These are phyloP conservation scores for Pistacia vera DNA, from an alignment of 345 rosid species.

Conservation along the genomic window DNA sequence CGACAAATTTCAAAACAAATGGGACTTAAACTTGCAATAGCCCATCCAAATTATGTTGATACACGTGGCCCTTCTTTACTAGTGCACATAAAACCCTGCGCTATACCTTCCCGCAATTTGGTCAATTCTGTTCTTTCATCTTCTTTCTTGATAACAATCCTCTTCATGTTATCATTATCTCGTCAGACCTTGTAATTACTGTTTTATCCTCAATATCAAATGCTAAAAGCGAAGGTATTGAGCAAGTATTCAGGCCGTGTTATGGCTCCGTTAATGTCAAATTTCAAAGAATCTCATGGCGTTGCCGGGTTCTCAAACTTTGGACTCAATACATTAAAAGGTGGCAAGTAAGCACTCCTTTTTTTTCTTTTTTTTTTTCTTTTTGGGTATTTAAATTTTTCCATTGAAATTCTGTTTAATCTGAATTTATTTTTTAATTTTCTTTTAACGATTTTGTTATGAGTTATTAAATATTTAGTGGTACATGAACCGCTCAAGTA, in stretches of 20 bases:
- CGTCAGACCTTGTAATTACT: not conserved
- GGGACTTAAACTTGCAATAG: too few species aligned
- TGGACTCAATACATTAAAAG: slow-evolving; percentile 4
- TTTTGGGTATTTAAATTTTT: not conserved
- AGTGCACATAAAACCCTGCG: too few species aligned
- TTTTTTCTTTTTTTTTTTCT: not conserved
- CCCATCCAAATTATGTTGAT: too few species aligned
- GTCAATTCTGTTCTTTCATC: not conserved
- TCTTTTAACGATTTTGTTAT: not conserved
- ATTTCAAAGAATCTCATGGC: slow-evolving; percentile 6
- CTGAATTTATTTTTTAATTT: not conserved
- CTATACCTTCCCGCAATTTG: not conserved
- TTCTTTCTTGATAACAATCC: not conserved
- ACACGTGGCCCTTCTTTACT: not conserved
- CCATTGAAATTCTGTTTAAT: not conserved
- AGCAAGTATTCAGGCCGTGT: not conserved
- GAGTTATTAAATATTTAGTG: not conserved
- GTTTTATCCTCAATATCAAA: not conserved
- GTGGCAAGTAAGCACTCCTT: slow-evolving; percentile 17
- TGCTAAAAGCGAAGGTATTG: not conserved
- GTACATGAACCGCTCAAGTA: not conserved
- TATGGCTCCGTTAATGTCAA: not conserved
- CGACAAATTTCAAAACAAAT: too few species aligned
- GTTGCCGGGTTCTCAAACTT: not conserved
- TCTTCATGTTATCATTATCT: not conserved